Conservation (phyloP, 805 yeast genomes). For the Candida cerambycidarum region DNA sequence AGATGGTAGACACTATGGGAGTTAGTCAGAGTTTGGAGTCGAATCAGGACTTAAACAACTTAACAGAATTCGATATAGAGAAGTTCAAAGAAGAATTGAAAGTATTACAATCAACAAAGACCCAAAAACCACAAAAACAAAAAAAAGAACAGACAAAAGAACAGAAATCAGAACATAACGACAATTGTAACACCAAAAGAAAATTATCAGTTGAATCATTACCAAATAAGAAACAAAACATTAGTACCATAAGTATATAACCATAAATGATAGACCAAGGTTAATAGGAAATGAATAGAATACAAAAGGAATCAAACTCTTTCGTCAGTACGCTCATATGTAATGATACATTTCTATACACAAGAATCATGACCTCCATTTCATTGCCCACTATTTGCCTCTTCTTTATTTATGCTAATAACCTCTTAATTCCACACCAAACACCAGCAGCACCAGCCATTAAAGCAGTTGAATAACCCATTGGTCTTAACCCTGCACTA, state of each 20-base stretch:
- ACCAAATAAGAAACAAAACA: not conserved
- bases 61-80: conserved; percentile 10
- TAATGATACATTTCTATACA: conserved; percentile 14
- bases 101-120: not conserved
- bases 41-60: conserved; percentile 22
- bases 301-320: too few species aligned
- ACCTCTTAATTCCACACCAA: conserved; percentile 82
- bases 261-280: too few species aligned
- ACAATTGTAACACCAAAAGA: conserved; percentile 1
- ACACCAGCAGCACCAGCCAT: conserved; percentile 89
- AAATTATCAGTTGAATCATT: conserved; percentile 2
- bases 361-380: conserved; percentile 13
- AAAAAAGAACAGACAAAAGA: not conserved
- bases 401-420: conserved; percentile 17
- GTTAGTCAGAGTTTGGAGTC: conserved; percentile 29
- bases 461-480: conserved; percentile 81
- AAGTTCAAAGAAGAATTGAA: not conserved
- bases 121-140: not conserved
- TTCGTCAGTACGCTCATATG: too few species aligned
- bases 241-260: too few species aligned
- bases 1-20: not conserved
- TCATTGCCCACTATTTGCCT: not conserved
- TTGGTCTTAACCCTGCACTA: conserved; percentile 80
- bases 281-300: too few species aligned
- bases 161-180: not conserved